Percentiles rank a stretch among this genome's conserved stretches.
phyloP scores from a whole-genome alignment of 2,329 filamentous ascomycete genomes.

The Endothia cerciana region DNA sequence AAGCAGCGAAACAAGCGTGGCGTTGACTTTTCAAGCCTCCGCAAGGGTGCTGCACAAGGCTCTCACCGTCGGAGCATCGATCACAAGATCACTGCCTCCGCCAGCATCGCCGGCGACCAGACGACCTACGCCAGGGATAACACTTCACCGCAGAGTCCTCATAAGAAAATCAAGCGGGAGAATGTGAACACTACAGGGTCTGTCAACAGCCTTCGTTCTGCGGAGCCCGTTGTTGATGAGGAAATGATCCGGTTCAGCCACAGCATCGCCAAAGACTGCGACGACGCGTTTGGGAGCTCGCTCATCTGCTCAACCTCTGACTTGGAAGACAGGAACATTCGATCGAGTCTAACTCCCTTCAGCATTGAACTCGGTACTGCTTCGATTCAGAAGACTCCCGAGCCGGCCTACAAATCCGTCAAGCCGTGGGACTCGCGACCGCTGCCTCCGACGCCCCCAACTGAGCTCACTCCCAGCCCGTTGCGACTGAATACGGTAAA shows the following conservation, averaged over 20 bases:
- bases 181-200: slow-evolving; percentile 14
- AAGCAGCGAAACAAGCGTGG: slow-evolving; percentile 54
- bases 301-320: slow-evolving; percentile 42
- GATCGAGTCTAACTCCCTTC: slow-evolving; percentile 45
- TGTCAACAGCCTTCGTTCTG: slow-evolving; percentile 17
- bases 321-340: slow-evolving; percentile 31
- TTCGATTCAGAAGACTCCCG: slow-evolving; percentile 24
- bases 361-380: slow-evolving; percentile 45
- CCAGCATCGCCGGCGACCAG: slow-evolving; percentile 38
- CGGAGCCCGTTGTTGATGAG: slow-evolving; percentile 57
- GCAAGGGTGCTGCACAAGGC: slow-evolving; percentile 40
- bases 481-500: slow-evolving; percentile 24
- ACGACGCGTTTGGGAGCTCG: slow-evolving; percentile 84
- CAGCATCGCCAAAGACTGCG: slow-evolving; percentile 86
- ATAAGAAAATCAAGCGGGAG: slow-evolving; percentile 28
- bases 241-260: slow-evolving; percentile 83
- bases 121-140: slow-evolving; percentile 34
- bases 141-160: slow-evolving; percentile 32
- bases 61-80: slow-evolving; percentile 28
- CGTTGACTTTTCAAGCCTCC: slow-evolving; percentile 58
- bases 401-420: slow-evolving; percentile 13
- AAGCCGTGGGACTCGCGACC: slow-evolving; percentile 52
- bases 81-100: slow-evolving; percentile 31
- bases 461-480: slow-evolving; percentile 33
- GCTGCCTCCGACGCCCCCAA: slow-evolving; percentile 53